Evolutionary conservation across 2,329 filamentous ascomycete genomes (phyloP), one percentile per base, ranked within the genome.

Genomic region (Aciculosporium take): DNA sequence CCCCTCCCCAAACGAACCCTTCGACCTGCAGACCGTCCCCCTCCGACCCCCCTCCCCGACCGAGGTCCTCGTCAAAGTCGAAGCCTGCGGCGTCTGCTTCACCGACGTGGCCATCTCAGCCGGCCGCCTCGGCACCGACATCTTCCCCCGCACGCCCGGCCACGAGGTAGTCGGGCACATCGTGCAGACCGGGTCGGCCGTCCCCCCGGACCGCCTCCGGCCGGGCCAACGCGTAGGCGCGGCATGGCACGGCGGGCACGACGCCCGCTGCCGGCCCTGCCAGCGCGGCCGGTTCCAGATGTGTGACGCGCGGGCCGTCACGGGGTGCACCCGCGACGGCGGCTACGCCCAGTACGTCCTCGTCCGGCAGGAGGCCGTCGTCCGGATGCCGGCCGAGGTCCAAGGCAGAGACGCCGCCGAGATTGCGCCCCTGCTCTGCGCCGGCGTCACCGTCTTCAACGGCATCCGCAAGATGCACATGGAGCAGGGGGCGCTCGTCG

Each of bases 51-150:
- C 80, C 1, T 60, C 66, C 6, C 55, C 65, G 0, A 69, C 71
- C 15, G 66, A 84, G 51, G 62, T 87, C 3, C 69, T 87, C 21
- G 68, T 84, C 57, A 85, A 85, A 56, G 72, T 84, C 3, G 63
- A 77, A 7, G 81, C 81, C 5, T 84, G 77, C 49, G 82, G 82
- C 33, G 72, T 88, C 37, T 87, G 82, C 58, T 78, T 77, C 56
- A 72, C 70, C 1, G 82, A 86, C 50, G 46, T 60, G 17, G 59
- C 56, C 40, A 58, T 72, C 1, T 63, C 68, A 38, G 36, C 53
- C 3, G 74, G 75, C 20, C 51, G 58, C 4, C 61, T 80, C 33
- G 74, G 72, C 9, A 67, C 15, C 17, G 15, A 72, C 33, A 51
- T 67, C 17, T 79, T 72, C 50, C 80, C 80, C 1, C 68, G 74